phyloP scores from a whole-genome alignment of 2,329 filamentous ascomycete genomes.

The Scolecobasidium constrictum region DNA sequence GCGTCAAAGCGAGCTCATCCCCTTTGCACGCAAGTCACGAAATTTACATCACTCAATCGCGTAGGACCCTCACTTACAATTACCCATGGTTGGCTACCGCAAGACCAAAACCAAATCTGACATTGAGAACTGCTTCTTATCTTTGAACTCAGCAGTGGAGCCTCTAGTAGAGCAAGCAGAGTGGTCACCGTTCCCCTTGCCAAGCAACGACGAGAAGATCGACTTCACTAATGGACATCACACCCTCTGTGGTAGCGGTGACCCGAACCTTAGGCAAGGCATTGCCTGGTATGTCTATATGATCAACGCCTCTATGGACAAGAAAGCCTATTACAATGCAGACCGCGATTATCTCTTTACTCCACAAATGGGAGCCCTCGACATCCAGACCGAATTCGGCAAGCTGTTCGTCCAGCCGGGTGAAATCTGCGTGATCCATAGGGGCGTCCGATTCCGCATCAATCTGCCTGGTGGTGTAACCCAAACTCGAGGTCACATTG shows the following conservation, averaged over 20 bases:
- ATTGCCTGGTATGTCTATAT: conserved; percentile 74
- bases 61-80: too few relatives aligned
- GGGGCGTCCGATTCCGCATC: conserved; percentile 57
- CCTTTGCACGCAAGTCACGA: too few relatives aligned
- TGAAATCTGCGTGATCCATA: conserved; percentile 56
- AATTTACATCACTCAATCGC: too few relatives aligned
- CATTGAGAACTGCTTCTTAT: too few relatives aligned
- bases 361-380: conserved; percentile 52
- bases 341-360: conserved; percentile 59
- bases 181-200: conserved; percentile 25
- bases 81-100: too few relatives aligned
- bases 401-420: conserved; percentile 53
- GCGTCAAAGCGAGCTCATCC: too few relatives aligned
- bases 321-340: conserved; percentile 73
- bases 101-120: too few relatives aligned
- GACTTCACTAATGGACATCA: conserved; percentile 60
- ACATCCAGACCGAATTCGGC: conserved; percentile 61
- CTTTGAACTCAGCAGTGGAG: too few relatives aligned
- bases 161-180: too few relatives aligned
- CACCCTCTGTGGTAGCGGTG: conserved; percentile 65
- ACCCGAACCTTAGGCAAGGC: conserved; percentile 67
- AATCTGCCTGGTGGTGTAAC: conserved; percentile 46
- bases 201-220: conserved; percentile 36
- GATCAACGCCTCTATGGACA: conserved; percentile 65
- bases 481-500: conserved; percentile 55